Base-by-base conservation (phyloP, 208 protist species). In the Phytomonas francai region DNA sequence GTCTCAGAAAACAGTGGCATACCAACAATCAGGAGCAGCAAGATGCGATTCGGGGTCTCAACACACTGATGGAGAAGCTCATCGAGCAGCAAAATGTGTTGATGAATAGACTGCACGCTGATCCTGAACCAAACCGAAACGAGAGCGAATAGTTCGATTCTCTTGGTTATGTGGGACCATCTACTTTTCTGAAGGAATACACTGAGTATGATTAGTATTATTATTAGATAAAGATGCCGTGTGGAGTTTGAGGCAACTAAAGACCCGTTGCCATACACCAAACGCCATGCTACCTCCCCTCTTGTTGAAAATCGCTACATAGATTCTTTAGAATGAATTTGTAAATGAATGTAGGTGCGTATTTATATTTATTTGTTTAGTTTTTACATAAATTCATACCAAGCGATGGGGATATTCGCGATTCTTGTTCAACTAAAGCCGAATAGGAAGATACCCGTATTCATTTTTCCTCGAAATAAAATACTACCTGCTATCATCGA, bases 41-140 rank as follows among this genome's bases (percentile, higher is more conserved):
- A 25, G 67, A 69, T 29, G 32, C n/a, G 22, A 65, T 65, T 29
- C 30, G 27, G 12, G 3, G 28, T 34, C 61, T 65, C 61, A 65
- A 27, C 60, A 59, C 64, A 25, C 78, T 80, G 72, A 76, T 80
- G 78, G 68, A 77, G 54, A 63, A 71, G 39, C 73, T 87, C 33
- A 72, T 87, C 0, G 57, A 69, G 25, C 81, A 83, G 64, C 78
- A 83, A 62, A 57, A 22, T 19, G 68, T 59, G 60, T 67, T 68
- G 5, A 25, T 66, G 32, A 68, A 74, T 9, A 54, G 19, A 54
- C 19, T 54, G 6, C 16, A 54, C 45, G 25, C 45, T 7, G 0
- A 1, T 25, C 16, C 45, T 54, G 45, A 54, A 54, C 19, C 19
- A 19, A 25, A 25, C 5, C 19, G 11, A 0, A 54, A 54, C 16